Base-by-base conservation (phyloP, 352 stramenopile genomes). In the Phytophthora ohioensis region DNA sequence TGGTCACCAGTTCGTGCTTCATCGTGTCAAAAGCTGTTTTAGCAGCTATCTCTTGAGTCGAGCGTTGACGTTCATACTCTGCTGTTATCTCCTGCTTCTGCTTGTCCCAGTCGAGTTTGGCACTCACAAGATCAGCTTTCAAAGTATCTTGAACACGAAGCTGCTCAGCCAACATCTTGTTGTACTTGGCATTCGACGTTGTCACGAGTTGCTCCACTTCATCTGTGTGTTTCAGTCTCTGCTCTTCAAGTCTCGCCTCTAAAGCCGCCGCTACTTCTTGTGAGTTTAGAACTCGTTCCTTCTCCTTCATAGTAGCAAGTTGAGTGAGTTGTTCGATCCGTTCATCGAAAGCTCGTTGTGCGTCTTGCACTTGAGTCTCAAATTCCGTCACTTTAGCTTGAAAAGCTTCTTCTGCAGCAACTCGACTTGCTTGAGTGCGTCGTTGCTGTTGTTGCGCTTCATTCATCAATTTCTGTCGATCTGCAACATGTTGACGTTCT, bases 111-210 rank as follows among this genome's bases (percentile, higher is more conserved):
- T 69, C 66, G 32, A 46, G 51, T 45, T 57, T 57, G 21, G 51
- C 65, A 54, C 51, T 62, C 48, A 68, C 64, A 0, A 73, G 51
- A 32, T 81, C 74, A 3, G 75, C 71, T 35, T 65, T 74, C 32
- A 92, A 60, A 9, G 62, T 70, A 54, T 94, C 85, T 65, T 91
- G 85, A 4, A 67, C 59, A n/a, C 75, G 81, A 11, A 96, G 62
- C 61, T 95, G 87, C 5, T 91, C 72, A 3, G 75, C 78, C 61
- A 95, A 74, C 88, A 96, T 93, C 34, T 71, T 57, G 56, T 91
- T 90, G 64, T 87, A 93, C 56, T 91, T 88, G 34, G 81, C 70
- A 51, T 95, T 95, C 8, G 76, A 84, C 41, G 73, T 85, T 8
- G 76, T 90, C 43, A 93, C 82, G 36, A 92, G 69, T 49, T 92